Evolutionary conservation across 768 basidiomycete genomes (phyloP).

Genomic region (Trametes villosa): DNA sequence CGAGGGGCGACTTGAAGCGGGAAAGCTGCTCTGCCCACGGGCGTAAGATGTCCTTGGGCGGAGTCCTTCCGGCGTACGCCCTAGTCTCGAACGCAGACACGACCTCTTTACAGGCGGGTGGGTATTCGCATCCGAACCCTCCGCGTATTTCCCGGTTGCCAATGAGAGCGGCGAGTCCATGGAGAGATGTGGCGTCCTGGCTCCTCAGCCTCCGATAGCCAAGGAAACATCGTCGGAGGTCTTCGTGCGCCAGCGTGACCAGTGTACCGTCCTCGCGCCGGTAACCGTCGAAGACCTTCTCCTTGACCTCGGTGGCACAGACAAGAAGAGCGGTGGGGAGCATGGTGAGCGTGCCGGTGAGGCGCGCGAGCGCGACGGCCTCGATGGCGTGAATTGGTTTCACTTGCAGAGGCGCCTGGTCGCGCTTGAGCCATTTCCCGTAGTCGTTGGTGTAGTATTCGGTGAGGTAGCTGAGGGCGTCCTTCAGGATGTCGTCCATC

Average conservation of each 20-base stretch:
- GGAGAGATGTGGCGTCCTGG: neutral
- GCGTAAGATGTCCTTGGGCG: no score
- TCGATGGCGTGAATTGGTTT: neutral
- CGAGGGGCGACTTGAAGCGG: no score
- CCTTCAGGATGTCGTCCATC: neutral
- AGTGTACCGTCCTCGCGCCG: neutral
- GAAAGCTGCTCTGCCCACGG: no score
- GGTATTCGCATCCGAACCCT: no score
- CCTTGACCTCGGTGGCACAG: neutral
- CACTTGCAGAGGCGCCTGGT: neutral
- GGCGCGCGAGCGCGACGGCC: neutral
- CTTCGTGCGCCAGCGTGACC: neutral
- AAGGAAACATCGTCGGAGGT: neutral
- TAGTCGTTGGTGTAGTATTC: neutral
- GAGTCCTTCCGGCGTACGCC: no score
- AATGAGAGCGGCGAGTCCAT: neutral
- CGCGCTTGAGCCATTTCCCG: neutral
- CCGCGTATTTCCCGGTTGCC: neutral
- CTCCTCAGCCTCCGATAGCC: neutral
- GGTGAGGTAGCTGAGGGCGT: neutral
- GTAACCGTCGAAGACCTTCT: neutral
- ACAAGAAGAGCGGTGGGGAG: neutral
- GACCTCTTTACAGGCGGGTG: no score
- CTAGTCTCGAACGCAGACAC: no score
- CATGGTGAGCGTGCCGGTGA: neutral